A percentile compares a stretch with the other conserved stretches of the same genome.
These are phyloP conservation scores for Rhodotorula graminis DNA, from an alignment of 768 basidiomycete species.

Conservation along the genomic window DNA sequence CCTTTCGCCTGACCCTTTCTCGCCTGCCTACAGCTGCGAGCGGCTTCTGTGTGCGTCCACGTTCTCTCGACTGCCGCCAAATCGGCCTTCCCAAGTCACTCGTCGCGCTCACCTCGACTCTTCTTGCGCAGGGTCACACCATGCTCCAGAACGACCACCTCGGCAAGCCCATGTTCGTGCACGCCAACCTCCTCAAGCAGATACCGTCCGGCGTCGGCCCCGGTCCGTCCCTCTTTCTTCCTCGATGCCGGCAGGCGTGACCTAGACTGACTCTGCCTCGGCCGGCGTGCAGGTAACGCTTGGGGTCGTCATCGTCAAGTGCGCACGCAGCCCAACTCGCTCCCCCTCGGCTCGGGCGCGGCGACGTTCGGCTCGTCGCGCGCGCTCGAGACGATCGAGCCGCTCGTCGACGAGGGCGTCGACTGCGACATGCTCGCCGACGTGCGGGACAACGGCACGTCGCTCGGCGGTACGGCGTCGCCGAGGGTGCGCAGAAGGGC, in stretches of 20 bases:
- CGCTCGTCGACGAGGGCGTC: conserved; percentile 25
- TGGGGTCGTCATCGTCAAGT: conserved; percentile 29
- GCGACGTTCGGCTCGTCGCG: background rate
- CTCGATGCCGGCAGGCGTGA: no score
- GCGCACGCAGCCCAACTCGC: conserved; percentile 14
- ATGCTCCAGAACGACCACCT: conserved; percentile 48
- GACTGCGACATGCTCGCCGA: conserved; percentile 44
- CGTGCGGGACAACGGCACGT: conserved; percentile 40
- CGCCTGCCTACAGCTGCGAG: background rate
- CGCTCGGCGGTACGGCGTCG: conserved; percentile 24
- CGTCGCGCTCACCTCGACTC: no score
- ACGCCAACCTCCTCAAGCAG: conserved; percentile 49
- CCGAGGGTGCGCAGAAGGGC: conserved; percentile 39
- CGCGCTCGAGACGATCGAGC: conserved; percentile 10
- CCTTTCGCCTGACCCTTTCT: no score
- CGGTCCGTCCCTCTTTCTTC: conserved; percentile 12
- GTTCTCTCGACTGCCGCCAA: no score
- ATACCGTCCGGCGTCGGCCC: conserved; percentile 39
- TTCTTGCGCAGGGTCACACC: conserved; percentile 22
- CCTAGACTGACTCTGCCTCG: background rate
- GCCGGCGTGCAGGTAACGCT: conserved; percentile 2
- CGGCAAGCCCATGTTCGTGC: conserved; percentile 43
- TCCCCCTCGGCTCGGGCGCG: background rate
- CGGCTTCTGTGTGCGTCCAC: conserved; percentile 36
- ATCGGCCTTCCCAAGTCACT: no score